Evolutionary conservation across 192 early-diverging fungal genomes (phyloP), one percentile per base, ranked within the genome.

Genomic region (Coemansia sp.): DNA sequence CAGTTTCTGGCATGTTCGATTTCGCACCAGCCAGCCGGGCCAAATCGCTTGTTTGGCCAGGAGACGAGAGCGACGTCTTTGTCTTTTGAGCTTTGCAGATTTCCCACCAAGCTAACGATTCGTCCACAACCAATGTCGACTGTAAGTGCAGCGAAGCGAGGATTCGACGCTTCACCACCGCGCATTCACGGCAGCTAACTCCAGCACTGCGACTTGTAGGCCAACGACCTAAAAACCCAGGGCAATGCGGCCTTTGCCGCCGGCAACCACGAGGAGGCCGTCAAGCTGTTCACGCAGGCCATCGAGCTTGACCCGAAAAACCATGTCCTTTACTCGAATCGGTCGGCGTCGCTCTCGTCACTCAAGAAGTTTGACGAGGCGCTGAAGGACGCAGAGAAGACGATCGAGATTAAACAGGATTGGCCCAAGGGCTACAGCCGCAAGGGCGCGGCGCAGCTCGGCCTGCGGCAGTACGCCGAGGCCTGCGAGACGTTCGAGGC

Each of bases 251-350:
- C 86, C 52, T 95, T 95, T 67, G 62, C 84, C 23, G 75, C 87
- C 30, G 86, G 89, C 44, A 79, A 87, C 65, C 92, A 84, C 67
- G 70, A 80, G 10, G 81, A 79, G 50, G 92, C 93, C 2, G 84
- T 94, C 64, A 75, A 84, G 47, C 70, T 66, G 43, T 95, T 94
- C 58, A 80, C 91, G 32, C 63, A 90, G 55, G 93, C 92, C 17
- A 92, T 93, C 55, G 84, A 86, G n/a, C 72, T 88, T 44, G 93
- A 93, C 55, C 78, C 90, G 10, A 62, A 70, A 45, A 95, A 95
- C 83, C 92, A 94, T 65, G 92, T 95, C 25, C 79, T 95, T 30
- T 94, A 89, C 70, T 93, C 91, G 7, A 95, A 95, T 83, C 89
- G 92, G 58, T 94, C 93, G 6, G 92, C 90, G 8, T 76, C 85